phyloP scores from a whole-genome alignment of 176 grass and related monocot genomes.

The Rhynchospora breviuscula region DNA sequence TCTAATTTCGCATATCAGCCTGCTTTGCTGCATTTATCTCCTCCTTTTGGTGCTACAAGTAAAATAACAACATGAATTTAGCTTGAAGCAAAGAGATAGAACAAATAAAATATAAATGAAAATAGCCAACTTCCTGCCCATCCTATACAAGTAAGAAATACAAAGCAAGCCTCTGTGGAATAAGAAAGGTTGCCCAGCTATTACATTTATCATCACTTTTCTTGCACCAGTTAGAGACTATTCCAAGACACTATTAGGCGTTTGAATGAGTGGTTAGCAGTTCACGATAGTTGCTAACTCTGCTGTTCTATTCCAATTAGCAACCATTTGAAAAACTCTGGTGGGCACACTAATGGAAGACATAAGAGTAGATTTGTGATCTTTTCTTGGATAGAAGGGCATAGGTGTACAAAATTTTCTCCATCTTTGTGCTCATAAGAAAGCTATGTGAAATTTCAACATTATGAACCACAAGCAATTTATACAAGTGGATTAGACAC shows the following conservation, averaged over 20 bases:
- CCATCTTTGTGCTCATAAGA: not conserved
- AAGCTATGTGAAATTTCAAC: not conserved
- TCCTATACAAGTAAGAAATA: not conserved
- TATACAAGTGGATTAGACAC: slow-evolving; percentile 14
- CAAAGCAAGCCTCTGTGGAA: not conserved
- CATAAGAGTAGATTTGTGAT: not conserved
- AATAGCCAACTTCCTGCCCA: not conserved
- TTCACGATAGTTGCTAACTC: too few species aligned
- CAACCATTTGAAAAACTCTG: too few species aligned
- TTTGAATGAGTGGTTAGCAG: too few species aligned
- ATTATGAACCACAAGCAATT: not conserved
- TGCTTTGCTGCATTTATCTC: slow-evolving; percentile 21
- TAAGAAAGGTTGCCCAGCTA: not conserved
- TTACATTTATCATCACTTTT: not conserved
- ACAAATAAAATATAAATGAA: not conserved
- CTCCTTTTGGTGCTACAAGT: slow-evolving; percentile 17
- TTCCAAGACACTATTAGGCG: too few species aligned
- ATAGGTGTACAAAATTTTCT: not conserved
- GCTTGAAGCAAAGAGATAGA: not conserved
- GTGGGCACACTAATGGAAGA: not conserved
- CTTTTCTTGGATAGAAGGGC: not conserved
- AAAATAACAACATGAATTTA: slow-evolving; percentile 1
- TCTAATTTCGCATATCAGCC: not conserved
- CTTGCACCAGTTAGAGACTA: not conserved
- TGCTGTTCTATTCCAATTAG: too few species aligned